Conservation (phyloP, 78 protist genomes). For the Dictyostelium capitatum region DNA sequence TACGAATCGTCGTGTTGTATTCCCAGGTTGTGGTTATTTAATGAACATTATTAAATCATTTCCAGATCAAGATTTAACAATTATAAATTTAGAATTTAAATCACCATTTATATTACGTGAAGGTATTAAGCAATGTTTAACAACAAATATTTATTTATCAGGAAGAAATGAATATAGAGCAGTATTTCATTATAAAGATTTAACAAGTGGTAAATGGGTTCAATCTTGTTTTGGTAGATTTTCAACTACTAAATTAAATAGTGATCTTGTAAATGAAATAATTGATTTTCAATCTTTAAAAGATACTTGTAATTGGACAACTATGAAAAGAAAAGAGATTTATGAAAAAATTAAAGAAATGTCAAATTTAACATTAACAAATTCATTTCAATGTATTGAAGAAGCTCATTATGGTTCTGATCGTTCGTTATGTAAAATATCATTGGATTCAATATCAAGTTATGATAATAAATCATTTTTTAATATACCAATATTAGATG, state of each 20-base stretch:
- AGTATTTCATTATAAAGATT: not conserved
- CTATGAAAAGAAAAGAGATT: not conserved
- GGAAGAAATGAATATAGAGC: constrained; percentile 8
- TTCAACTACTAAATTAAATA: not conserved
- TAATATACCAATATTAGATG: not conserved
- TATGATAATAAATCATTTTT: constrained; percentile 1
- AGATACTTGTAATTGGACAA: not conserved
- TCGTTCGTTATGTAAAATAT: not conserved
- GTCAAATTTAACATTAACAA: not conserved
- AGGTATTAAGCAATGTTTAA: not conserved
- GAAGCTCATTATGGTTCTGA: not conserved
- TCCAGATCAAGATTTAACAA: not conserved
- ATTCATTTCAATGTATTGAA: constrained; percentile 9
- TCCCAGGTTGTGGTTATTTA: constrained; percentile 47
- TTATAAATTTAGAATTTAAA: constrained; percentile 12
- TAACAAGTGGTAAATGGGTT: not conserved
- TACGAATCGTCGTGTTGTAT: not conserved
- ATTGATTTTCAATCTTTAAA: not conserved
- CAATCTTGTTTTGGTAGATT: not conserved
- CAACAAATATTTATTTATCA: not conserved
- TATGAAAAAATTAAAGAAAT: not conserved
- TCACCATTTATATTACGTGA: not conserved
- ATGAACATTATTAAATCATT: not conserved
- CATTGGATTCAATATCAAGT: not conserved
- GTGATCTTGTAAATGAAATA: not conserved